Evolutionary conservation across 345 rosid genomes (phyloP).

Genomic region (Draba incana): DNA sequence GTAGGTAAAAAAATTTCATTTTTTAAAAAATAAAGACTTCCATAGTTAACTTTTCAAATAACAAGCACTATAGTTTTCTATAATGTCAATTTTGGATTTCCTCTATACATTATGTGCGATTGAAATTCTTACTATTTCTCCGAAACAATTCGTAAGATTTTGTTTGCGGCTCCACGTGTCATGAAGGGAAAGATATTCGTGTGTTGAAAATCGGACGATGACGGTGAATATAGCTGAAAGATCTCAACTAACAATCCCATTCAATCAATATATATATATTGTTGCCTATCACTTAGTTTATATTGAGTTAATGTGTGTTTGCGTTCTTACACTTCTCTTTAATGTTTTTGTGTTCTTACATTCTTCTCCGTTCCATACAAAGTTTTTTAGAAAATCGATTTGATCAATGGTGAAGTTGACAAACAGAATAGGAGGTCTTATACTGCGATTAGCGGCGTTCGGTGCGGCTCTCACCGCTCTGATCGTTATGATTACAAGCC

Average conservation of each 20-base stretch:
- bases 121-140: too few species aligned
- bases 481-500: conserved; percentile 79
- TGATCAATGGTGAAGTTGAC: conserved; percentile 49
- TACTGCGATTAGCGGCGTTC: conserved; percentile 62
- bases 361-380: conserved; percentile 2
- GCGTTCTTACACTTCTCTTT: conserved; percentile 2
- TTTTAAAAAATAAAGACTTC: too few species aligned
- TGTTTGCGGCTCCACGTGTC: conserved; percentile 26
- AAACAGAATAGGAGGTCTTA: conserved; percentile 50
- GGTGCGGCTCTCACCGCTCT: conserved; percentile 63
- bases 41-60: too few species aligned
- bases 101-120: too few species aligned
- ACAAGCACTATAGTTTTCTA: too few species aligned
- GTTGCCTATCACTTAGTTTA: conserved; percentile 4
- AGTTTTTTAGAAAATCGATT: background rate
- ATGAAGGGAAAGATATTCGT: conserved; percentile 11
- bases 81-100: too few species aligned
- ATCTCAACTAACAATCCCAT: conserved; percentile 54
- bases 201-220: conserved; percentile 31
- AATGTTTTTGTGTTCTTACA: conserved; percentile 17
- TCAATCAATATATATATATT: conserved; percentile 11
- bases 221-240: conserved; percentile 51
- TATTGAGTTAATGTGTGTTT: conserved; percentile 13
- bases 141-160: background rate
- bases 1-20: too few species aligned